Evolutionary conservation across 73 alveolate genomes (phyloP), one percentile per base, ranked within the genome.

Genomic region (Symbiodinium natans): DNA sequence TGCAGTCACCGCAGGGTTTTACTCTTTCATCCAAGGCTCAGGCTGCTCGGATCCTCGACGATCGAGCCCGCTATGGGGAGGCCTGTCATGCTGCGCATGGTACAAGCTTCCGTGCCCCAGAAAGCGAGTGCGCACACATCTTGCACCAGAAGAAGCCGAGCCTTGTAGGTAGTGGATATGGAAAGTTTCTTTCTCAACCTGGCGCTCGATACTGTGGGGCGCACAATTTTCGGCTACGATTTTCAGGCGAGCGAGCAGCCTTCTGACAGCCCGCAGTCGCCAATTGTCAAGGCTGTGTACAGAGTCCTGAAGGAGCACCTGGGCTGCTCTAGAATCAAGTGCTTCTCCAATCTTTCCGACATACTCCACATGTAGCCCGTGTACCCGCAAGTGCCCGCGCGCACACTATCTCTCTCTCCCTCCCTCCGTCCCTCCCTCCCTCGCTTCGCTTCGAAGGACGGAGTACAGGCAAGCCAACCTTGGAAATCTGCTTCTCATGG

Each of bases 381-480:
- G 6, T 6, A 46, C n/a, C n/a, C n/a, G 80, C 80, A 63, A 29
- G 36, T 13, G 15, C 31, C 71, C 31, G 23, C n/a, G 2, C n/a
- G 71, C 31, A 15, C 71, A 52, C n/a, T 52, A 8, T 52, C 1
- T 23, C 23, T 52, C 71, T 52, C n/a, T 52, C 71, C n/a, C n/a
- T n/a, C n/a, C n/a, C n/a, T n/a, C n/a, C n/a, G n/a, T n/a, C n/a
- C n/a, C n/a, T n/a, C n/a, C n/a, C n/a, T n/a, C n/a, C n/a, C n/a
- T n/a, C n/a, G n/a, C n/a, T n/a, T n/a, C 59, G 59, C 59, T 9
- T 6, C 85, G 34, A 43, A 87, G 94, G 94, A 87, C 94, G n/a
- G 94, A 87, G 41, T 87, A 87, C 84, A 34, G 94, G 15, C 94
- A 87, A 39, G 94, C 94, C 21, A 80, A 87, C 74, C 94, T 80